These are phyloP conservation scores for Phytophthora litchii DNA, from an alignment of 352 stramenopile species.

Conservation along the genomic window DNA sequence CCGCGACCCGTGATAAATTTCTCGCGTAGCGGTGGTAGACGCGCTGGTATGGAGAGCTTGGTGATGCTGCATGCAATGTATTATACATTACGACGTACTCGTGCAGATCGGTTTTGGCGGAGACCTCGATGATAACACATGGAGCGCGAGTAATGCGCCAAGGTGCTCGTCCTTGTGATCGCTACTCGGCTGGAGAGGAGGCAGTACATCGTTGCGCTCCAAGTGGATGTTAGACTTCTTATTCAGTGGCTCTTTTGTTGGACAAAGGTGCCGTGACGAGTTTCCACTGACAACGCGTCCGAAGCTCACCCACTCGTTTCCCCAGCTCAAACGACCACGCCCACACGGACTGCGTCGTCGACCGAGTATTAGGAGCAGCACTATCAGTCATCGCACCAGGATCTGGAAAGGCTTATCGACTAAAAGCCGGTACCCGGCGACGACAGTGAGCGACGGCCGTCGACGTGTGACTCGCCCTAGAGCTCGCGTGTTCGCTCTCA, in stretches of 20 bases:
- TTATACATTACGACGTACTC: background rate
- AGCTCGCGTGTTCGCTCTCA: slow-evolving; percentile 31
- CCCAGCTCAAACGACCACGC: slow-evolving; percentile 23
- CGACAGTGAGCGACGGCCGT: slow-evolving; percentile 5
- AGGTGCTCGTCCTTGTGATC: slow-evolving; percentile 39
- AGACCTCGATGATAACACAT: slow-evolving; percentile 30
- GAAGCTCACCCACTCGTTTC: slow-evolving; percentile 32
- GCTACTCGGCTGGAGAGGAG: slow-evolving; percentile 5
- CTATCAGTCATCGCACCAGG: slow-evolving; percentile 29
- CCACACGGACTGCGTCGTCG: slow-evolving; percentile 18
- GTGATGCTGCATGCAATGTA: background rate
- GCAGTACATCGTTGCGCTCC: slow-evolving; percentile 13
- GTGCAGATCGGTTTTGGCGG: slow-evolving; percentile 18
- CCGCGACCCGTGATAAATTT: slow-evolving; percentile 27
- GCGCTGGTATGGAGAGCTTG: background rate
- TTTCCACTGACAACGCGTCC: slow-evolving; percentile 6
- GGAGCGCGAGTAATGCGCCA: slow-evolving; percentile 24
- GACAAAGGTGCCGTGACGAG: background rate
- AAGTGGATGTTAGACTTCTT: slow-evolving; percentile 28
- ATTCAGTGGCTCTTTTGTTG: slow-evolving; percentile 22
- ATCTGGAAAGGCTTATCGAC: slow-evolving; percentile 33
- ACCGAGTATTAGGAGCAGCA: slow-evolving; percentile 6
- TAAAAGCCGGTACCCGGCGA: slow-evolving; percentile 26
- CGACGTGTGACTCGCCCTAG: slow-evolving; percentile 20
- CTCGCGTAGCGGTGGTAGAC: background rate